A percentile compares a stretch with the other conserved stretches of the same genome.
These are phyloP conservation scores for Hansenula lynferdii DNA, from an alignment of 1,139 yeast species.

Conservation along the genomic window DNA sequence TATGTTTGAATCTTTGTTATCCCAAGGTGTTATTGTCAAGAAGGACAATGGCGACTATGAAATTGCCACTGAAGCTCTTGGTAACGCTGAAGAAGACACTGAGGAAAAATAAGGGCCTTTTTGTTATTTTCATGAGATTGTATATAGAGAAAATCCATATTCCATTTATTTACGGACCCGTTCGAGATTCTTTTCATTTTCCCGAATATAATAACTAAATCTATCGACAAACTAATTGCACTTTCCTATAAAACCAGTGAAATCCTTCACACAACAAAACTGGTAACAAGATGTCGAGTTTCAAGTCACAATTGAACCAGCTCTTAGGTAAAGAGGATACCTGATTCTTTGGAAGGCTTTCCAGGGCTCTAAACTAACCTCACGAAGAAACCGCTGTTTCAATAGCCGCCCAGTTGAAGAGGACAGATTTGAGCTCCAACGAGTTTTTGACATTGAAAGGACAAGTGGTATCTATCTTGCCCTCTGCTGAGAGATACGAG, in stretches of 20 bases:
- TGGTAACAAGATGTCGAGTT: slow-evolving; percentile 7
- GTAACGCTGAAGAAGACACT: slow-evolving; percentile 1
- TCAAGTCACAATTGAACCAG: slow-evolving; percentile 12
- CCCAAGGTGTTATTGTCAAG: slow-evolving; percentile 57
- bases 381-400: slow-evolving; percentile 1
- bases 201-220: not conserved
- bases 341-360: too few species aligned
- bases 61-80: slow-evolving; percentile 20
- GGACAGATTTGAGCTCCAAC: not conserved
- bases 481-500: slow-evolving; percentile 19
- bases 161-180: not conserved
- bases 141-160: not conserved
- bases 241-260: too few species aligned
- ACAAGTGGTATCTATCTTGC: slow-evolving; percentile 5
- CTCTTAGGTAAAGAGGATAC: slow-evolving; percentile 9
- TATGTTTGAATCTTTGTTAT: slow-evolving; percentile 67
- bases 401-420: not conserved
- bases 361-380: too few species aligned
- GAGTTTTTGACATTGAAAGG: too few species aligned
- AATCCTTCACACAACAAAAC: too few species aligned
- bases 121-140: too few species aligned
- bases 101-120: not conserved
- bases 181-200: not conserved
- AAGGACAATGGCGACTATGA: slow-evolving; percentile 42
- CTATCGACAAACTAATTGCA: too few species aligned